A percentile compares a stretch with the other conserved stretches of the same genome.
Evolutionary conservation across 139 green algal species (phyloP).

Genomic region (Chlorella sp.): DNA sequence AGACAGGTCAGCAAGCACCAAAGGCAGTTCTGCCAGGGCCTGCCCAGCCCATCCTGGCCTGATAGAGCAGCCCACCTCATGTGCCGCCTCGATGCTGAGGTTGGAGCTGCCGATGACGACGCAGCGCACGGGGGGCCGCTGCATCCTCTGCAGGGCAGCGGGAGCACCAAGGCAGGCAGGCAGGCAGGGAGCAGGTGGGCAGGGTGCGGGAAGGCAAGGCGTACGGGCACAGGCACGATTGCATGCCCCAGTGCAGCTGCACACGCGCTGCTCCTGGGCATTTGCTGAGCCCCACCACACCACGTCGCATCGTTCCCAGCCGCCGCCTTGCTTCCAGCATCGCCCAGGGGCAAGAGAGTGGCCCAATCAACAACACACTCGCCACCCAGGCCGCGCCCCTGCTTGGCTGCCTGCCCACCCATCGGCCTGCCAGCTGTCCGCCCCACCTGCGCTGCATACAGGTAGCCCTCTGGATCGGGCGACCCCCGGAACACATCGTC

Average conservation of each 20-base stretch:
- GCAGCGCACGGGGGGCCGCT: conserved; percentile 88
- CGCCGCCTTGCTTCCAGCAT: too few species aligned
- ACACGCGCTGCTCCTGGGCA: not conserved
- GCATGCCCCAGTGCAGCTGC: not conserved
- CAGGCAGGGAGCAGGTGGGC: not conserved
- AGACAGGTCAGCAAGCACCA: too few species aligned
- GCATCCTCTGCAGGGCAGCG: conserved; percentile 58
- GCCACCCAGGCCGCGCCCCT: not conserved
- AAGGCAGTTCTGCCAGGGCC: not conserved
- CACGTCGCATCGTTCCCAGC: too few species aligned
- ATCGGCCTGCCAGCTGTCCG: not conserved
- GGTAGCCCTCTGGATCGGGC: conserved; percentile 82
- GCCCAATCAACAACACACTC: too few species aligned
- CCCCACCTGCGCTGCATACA: conserved; percentile 66
- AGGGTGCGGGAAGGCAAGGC: not conserved
- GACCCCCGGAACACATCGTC: conserved; percentile 80
- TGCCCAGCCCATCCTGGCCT: not conserved
- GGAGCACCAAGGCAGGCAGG: not conserved
- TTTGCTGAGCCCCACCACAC: not conserved
- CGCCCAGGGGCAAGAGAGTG: too few species aligned
- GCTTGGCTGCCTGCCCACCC: not conserved
- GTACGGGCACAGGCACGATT: too few species aligned
- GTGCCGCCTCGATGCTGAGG: conserved; percentile 85
- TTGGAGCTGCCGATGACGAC: conserved; percentile 91
- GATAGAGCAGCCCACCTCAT: conserved; percentile 62